Percentiles rank a stretch among this genome's conserved stretches.
phyloP scores from a whole-genome alignment of 306 rosid species.

The Comarum palustre region DNA sequence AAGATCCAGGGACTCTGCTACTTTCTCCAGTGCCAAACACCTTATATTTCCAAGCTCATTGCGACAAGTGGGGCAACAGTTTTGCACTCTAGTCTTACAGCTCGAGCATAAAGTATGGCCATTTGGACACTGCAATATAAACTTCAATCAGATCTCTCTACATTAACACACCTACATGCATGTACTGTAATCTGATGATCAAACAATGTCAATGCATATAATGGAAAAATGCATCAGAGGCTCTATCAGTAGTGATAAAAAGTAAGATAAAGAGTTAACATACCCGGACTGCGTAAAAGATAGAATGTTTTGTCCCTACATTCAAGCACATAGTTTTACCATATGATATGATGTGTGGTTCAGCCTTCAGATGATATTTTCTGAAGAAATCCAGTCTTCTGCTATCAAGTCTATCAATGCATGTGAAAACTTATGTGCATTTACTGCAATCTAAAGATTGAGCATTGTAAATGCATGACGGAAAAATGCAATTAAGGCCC shows the following conservation, averaged over 20 bases:
- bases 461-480: background rate
- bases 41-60: conserved; percentile 57
- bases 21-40: conserved; percentile 54
- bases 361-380: background rate
- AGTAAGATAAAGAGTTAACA: background rate
- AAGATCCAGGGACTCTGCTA: conserved; percentile 53
- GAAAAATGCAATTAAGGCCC: background rate
- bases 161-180: background rate
- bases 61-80: conserved; percentile 56
- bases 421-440: background rate
- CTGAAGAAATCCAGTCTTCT: background rate
- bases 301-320: background rate
- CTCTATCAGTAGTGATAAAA: background rate
- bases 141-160: conserved; percentile 1
- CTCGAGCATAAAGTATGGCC: conserved; percentile 59
- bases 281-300: background rate
- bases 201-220: background rate
- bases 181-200: background rate
- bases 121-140: conserved; percentile 42
- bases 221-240: background rate
- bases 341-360: background rate
- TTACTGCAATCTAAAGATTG: background rate
- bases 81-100: conserved; percentile 52
- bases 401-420: background rate
- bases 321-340: background rate